Evolutionary conservation across 495 filamentous ascomycete genomes (phyloP), one percentile per base, ranked within the genome.

Genomic region (Aspergillus incahuasiensis): DNA sequence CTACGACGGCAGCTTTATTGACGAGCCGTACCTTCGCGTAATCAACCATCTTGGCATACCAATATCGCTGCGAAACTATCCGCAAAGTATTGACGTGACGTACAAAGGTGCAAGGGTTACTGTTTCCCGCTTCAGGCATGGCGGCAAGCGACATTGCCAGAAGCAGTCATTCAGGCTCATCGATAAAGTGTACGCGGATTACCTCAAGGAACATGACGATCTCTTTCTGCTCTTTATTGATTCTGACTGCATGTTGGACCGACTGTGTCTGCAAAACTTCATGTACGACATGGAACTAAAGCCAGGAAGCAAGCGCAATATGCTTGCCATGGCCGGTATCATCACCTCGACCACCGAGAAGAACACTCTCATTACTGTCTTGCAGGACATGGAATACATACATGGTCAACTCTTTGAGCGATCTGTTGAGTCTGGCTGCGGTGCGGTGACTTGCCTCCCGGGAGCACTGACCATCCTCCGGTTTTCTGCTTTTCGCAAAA

Each of bases 241-340:
- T 72, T 97, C 92, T 3, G 94, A 98, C 71, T 97, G 94, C 74
- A 95, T 98, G 62, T 76, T 97, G 38, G 92, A 98, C 73, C 82
- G 83, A 52, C 82, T 92, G 22, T 97, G 94, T 69, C 82, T 98
- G 57, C 92, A 97, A 69, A 98, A 98, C 61, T 97, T 98, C 68
- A 90, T 98, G 74, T 97, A 95, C 67, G 94, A 97, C 65, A 98
- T 98, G 94, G 92, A 98, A 68, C 77, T 98, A 22, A 96, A 94
- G 71, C 92, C 94, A 3, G 91, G 92, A 21, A 95, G 91, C 74
- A 85, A 89, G 64, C 82, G 86, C 58, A 91, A 91, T 68, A 96
- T 97, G 92, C 74, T 97, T 57, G 94, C 94, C 34, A 97, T 97
- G 94, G 97, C 94, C 3, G 94, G 94, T 9, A 89, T 98, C 58